Evolutionary conservation across 2,329 filamentous ascomycete species (phyloP).

Genomic region (Lasiodiplodia sp.): DNA sequence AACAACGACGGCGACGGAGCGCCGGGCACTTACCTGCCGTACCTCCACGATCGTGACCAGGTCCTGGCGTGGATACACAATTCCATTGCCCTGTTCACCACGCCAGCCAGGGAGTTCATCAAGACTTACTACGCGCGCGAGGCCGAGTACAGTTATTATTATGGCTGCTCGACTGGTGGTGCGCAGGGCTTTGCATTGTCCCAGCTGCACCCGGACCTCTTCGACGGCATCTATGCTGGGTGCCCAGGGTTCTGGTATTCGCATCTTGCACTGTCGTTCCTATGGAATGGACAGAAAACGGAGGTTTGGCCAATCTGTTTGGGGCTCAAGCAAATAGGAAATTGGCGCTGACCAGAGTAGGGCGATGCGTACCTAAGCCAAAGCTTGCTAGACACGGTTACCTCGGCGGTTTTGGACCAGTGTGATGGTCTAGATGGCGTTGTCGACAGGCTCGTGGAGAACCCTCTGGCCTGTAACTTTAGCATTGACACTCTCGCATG

Average conservation of each 20-base stretch:
- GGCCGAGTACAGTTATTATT: slow-evolving; percentile 31
- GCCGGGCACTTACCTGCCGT: slow-evolving; percentile 31
- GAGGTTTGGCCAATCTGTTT: slow-evolving; percentile 2
- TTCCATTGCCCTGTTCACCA: slow-evolving; percentile 31
- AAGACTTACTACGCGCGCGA: slow-evolving; percentile 15
- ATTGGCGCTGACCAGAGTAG: slow-evolving; percentile 13
- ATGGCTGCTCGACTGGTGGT: slow-evolving; percentile 33
- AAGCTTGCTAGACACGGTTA: slow-evolving; percentile 42
- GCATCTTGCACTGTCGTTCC: slow-evolving; percentile 31
- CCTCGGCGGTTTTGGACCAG: slow-evolving; percentile 43
- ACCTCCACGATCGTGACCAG: slow-evolving; percentile 29
- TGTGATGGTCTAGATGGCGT: slow-evolving; percentile 52
- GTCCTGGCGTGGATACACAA: slow-evolving; percentile 32
- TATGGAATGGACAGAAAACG: slow-evolving; percentile 32
- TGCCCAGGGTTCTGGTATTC: slow-evolving; percentile 33
- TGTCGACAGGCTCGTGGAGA: slow-evolving; percentile 48
- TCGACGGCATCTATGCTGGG: slow-evolving; percentile 33
- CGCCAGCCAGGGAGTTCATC: slow-evolving; percentile 29
- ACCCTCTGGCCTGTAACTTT: slow-evolving; percentile 48
- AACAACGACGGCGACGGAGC: slow-evolving; percentile 30
- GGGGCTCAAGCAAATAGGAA: not conserved
- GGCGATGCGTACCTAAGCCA: slow-evolving; percentile 38
- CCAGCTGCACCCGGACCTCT: slow-evolving; percentile 32
- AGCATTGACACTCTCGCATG: slow-evolving; percentile 44
- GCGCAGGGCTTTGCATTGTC: slow-evolving; percentile 34